phyloP scores from a whole-genome alignment of 2,329 filamentous ascomycete genomes.

The Didymella sp. region DNA sequence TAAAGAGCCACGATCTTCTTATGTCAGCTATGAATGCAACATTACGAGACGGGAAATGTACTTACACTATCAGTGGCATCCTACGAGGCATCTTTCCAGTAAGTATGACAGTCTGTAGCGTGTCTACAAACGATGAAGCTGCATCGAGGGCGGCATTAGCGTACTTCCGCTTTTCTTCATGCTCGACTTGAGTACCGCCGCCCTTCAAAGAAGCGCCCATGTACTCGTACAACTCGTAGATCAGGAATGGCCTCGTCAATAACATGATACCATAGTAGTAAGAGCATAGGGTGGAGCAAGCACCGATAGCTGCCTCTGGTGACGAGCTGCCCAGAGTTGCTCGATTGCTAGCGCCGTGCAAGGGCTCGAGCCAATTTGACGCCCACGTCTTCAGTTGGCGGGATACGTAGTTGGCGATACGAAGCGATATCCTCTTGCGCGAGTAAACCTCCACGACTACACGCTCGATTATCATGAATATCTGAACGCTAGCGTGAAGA shows the following conservation, averaged over 20 bases:
- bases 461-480: slow-evolving; percentile 59
- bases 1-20: slow-evolving; percentile 41
- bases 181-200: slow-evolving; percentile 33
- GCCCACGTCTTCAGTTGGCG: slow-evolving; percentile 53
- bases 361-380: slow-evolving; percentile 41
- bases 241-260: slow-evolving; percentile 60
- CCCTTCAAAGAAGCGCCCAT: slow-evolving; percentile 43
- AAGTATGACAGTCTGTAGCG: slow-evolving; percentile 29
- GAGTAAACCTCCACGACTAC: slow-evolving; percentile 57
- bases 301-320: slow-evolving; percentile 47
- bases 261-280: slow-evolving; percentile 64
- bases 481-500: slow-evolving; percentile 51
- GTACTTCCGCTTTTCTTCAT: slow-evolving; percentile 37
- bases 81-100: slow-evolving; percentile 33
- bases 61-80: slow-evolving; percentile 45
- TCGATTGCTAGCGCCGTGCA: slow-evolving; percentile 40
- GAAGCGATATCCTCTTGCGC: slow-evolving; percentile 50
- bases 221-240: slow-evolving; percentile 57
- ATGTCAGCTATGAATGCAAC: not conserved
- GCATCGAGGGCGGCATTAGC: slow-evolving; percentile 43
- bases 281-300: slow-evolving; percentile 59
- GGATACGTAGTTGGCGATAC: slow-evolving; percentile 52
- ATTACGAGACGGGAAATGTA: not conserved
- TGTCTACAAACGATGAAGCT: slow-evolving; percentile 38
- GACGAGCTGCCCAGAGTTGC: slow-evolving; percentile 25